Evolutionary conservation across 2,329 filamentous ascomycete species (phyloP), one percentile per base, ranked within the genome.

Genomic region (Metarhizium robertsii): DNA sequence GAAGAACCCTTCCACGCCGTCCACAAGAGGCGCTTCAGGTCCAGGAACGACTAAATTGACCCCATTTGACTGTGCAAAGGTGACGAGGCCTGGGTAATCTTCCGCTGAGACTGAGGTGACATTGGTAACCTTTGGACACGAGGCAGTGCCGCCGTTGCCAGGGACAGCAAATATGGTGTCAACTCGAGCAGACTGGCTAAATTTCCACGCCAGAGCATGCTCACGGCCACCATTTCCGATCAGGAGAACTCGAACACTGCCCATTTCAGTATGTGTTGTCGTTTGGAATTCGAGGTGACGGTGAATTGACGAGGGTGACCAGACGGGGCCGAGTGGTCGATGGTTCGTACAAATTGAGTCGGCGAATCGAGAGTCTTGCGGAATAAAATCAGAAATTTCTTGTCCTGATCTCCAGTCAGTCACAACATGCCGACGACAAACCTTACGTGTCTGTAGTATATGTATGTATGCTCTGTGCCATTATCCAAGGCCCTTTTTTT

Each of bases 141-240:
- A 75, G 54, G 83, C 85, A 32, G 91, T 96, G 57, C 94, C 94
- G 62, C 92, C 92, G 72, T 97, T 97, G 59, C 92, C 92, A 14
- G 84, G 84, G 48, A 84, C 81, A 47, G 75, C 81, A 62, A 80
- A 77, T 67, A 97, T 92, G 63, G 84, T 80, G 65, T 90, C 84
- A 58, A 96, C 89, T 49, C 80, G 79, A 46, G 85, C 78, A 16
- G 91, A 96, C 70, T 95, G 87, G 66, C 86, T 84, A 59, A 97
- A 78, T 74, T 95, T 96, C 92, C 92, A 97, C 46, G 92, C 91
- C 60, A 96, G 81, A 50, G 92, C 90, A 73, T 97, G 91, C 75
- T 99, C 94, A 65, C 94, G 86, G 64, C 92, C 94, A 62, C 94
- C 94, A 68, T 92, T 95, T 66, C 94, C 92, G 61, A 97, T 85